Evolutionary conservation across 2,329 filamentous ascomycete species (phyloP).

Genomic region (Colletotrichum sublineola): DNA sequence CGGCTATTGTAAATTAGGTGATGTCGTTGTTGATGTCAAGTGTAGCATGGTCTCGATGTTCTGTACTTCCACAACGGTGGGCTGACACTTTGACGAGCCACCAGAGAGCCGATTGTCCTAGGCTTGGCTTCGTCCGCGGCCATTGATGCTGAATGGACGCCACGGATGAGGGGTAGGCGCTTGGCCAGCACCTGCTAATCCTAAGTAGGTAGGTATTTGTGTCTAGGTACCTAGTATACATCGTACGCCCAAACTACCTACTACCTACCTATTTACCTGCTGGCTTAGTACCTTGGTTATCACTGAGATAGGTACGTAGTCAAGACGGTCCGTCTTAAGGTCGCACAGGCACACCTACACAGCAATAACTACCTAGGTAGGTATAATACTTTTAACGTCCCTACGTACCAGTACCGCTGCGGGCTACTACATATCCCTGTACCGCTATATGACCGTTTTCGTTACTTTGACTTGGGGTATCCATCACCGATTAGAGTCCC

Average conservation of each 20-base stretch:
- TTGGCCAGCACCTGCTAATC: not conserved
- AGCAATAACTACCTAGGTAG: too few species aligned
- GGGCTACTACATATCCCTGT: not conserved
- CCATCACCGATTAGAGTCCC: not conserved
- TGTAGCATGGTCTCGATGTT: not conserved
- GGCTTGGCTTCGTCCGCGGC: conserved; percentile 5
- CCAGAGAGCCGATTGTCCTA: not conserved
- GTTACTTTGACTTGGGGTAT: not conserved
- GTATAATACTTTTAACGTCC: not conserved
- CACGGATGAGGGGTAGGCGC: conserved; percentile 23
- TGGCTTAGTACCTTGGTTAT: not conserved
- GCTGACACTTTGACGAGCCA: conserved; percentile 1
- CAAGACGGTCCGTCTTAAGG: too few species aligned
- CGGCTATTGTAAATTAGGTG: not conserved
- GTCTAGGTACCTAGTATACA: too few species aligned
- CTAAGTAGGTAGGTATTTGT: not conserved
- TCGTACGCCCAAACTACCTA: too few species aligned
- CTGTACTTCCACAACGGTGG: not conserved
- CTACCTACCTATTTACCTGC: not conserved
- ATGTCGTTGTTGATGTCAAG: not conserved
- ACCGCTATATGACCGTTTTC: not conserved
- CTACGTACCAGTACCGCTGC: not conserved
- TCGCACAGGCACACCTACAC: too few species aligned
- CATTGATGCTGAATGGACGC: conserved; percentile 9
- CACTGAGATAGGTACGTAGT: not conserved